phyloP scores from a whole-genome alignment of 805 yeast genomes.

The Grigorovia humatica region DNA sequence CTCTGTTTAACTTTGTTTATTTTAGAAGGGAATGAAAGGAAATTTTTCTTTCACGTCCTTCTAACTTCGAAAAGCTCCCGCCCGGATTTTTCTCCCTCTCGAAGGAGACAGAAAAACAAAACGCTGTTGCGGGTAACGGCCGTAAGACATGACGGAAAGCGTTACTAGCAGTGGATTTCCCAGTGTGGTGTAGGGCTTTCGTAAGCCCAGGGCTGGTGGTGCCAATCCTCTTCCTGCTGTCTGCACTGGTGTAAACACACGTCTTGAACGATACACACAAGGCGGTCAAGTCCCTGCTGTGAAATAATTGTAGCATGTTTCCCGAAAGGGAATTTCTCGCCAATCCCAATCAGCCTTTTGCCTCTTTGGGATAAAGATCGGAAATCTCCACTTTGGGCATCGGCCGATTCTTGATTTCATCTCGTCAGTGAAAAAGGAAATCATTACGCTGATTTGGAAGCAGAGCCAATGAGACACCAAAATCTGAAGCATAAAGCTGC shows the following conservation, averaged over 20 bases:
- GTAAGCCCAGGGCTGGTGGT: too few relatives aligned
- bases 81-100: not conserved
- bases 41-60: not conserved
- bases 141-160: not conserved
- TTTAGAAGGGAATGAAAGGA: not conserved
- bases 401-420: not conserved
- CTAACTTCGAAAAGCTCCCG: not conserved
- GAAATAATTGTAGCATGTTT: too few relatives aligned
- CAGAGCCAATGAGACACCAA: not conserved
- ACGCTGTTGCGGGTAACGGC: not conserved
- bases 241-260: too few relatives aligned
- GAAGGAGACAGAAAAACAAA: not conserved
- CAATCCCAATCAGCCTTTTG: too few relatives aligned
- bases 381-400: too few relatives aligned
- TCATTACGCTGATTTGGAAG: not conserved
- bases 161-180: too few relatives aligned
- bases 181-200: not conserved
- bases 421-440: not conserved
- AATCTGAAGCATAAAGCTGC: conserved; percentile 62
- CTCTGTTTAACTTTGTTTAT: not conserved
- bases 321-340: too few relatives aligned
- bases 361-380: too few relatives aligned
- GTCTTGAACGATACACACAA: too few relatives aligned
- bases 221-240: too few relatives aligned
- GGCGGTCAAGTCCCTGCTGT: too few relatives aligned